Evolutionary conservation across 768 basidiomycete genomes (phyloP).

Genomic region (Obba rivulosa): DNA sequence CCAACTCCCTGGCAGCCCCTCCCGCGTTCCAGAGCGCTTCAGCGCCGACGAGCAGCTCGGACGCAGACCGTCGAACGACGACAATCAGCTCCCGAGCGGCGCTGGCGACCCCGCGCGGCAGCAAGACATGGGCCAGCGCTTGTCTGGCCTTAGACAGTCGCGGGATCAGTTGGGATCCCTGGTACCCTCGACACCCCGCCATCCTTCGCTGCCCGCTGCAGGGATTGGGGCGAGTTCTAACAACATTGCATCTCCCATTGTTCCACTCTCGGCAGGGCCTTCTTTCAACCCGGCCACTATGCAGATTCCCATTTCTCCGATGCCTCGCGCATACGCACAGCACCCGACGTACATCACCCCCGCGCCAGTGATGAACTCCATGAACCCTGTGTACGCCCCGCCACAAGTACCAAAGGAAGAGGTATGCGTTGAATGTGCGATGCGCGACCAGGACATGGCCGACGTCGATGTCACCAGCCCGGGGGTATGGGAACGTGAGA

Average conservation of each 20-base stretch:
- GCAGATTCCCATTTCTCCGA: constrained; percentile 60
- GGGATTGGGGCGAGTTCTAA: constrained; percentile 30
- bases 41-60: constrained; percentile 3
- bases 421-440: constrained; percentile 93
- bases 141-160: constrained; percentile 15
- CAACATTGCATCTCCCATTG: constrained; percentile 35
- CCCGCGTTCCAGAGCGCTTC: constrained; percentile 7
- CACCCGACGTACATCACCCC: constrained; percentile 76
- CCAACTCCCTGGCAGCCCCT: constrained; percentile 8
- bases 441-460: constrained; percentile 98
- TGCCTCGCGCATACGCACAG: constrained; percentile 61
- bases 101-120: constrained; percentile 6
- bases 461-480: constrained; percentile 86
- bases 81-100: constrained; percentile 2
- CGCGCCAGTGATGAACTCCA: constrained; percentile 41
- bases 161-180: constrained; percentile 19
- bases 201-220: constrained; percentile 38
- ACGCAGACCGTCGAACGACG: constrained; percentile 8
- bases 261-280: constrained; percentile 42
- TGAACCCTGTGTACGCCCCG: constrained; percentile 55
- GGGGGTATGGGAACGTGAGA: constrained; percentile 88
- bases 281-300: constrained; percentile 26
- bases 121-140: constrained; percentile 22
- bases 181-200: constrained; percentile 39
- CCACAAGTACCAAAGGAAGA: constrained; percentile 62